Base-by-base conservation (phyloP, 257 asterid species). In the Prunella vulgaris region DNA sequence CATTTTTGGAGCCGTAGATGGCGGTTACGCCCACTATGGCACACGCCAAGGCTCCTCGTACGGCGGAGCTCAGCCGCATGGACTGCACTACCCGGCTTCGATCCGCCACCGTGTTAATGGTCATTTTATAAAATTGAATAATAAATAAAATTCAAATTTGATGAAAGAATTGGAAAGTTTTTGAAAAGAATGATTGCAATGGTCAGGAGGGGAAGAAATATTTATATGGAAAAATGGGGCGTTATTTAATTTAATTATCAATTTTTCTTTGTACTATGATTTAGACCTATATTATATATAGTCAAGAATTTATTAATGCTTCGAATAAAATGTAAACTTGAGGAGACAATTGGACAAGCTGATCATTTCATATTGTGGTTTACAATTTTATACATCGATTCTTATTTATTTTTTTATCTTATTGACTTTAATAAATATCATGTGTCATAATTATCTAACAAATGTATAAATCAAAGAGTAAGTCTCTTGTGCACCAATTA, bases 21-120 rank as follows among this genome's bases (percentile, higher is more conserved):
- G 85, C 80, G 80, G 86, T 48, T 62, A 76, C 78, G 38, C 87
- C 88, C 1, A 89, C 73, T 38, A 81, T 72, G 5, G 77, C 68
- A 69, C 94, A 89, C 0, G 96, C 94, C 5, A 78, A 1, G 64
- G 87, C 82, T 0, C 87, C 73, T 4, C 94, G 59, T 5, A 81
- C 0, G 49, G 90, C 86, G 5, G 96, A 82, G 69, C 78, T 77
- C 32, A 89, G 78, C 79, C 84, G 80, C 80, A 71, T 83, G 76
- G 80, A 66, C 92, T 94, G 85, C 72, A 73, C 63, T 8, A 52
- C 56, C 51, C 88, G 84, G 38, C 83, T 57, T 20, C 90, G 83
- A 3, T 70, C 82, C 0, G 73, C 85, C 57, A 76, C 85, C 20
- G 82, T 75, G 59, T 20, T 61, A 6, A 10, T 35, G 7, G 27